Base-by-base conservation (phyloP, 768 basidiomycete species). In the Agrocybe praecox region DNA sequence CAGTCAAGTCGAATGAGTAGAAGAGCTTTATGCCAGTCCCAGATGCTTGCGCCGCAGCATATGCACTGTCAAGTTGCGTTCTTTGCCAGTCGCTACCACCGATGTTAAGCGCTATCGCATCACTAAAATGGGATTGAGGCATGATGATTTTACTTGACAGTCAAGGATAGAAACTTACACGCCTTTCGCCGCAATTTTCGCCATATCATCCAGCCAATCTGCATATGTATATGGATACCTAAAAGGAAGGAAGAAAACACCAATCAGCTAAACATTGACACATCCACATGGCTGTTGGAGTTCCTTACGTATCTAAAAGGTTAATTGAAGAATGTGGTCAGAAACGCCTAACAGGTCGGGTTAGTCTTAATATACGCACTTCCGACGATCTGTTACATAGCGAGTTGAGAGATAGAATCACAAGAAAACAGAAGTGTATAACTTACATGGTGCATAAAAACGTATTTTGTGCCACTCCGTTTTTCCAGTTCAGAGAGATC, bases 51-150 rank as follows among this genome's bases (percentile, higher is more conserved):
- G 84, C 83, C 6, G 84, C 83, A 63, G 67, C 75, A 57, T 79
- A 83, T 52, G 87, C 86, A 18, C 75, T 74, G 9, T 65, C 71
- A 9, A 85, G 67, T 51, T 81, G 81, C 6, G 53, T 62, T 18
- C 69, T 71, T 59, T 85, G 80, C 82, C 85, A 88, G 9, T 68
- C 59, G 55, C 82, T 78, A 4, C 72, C 70, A 36, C 88, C 87
- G 44, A 87, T 73, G 69, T 89, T 89, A 24, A 88, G 70, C 0
- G 86, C 86, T 52, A 88, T 76, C 0, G 82, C 88, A 58, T 88
- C 86, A 14, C 78, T 82, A 52, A 22, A 53, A 36, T 47, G 21
- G n/a, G 19, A 46, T 50, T 24, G 24, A 24, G 23, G 7, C 36
- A 40, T 78, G 72, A 21, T 45, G 18, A 18, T 18, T 32, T 22